A percentile compares a stretch with the other conserved stretches of the same genome.
Evolutionary conservation across 805 yeast genomes (phyloP).

Genomic region (Lipomyces kockii): DNA sequence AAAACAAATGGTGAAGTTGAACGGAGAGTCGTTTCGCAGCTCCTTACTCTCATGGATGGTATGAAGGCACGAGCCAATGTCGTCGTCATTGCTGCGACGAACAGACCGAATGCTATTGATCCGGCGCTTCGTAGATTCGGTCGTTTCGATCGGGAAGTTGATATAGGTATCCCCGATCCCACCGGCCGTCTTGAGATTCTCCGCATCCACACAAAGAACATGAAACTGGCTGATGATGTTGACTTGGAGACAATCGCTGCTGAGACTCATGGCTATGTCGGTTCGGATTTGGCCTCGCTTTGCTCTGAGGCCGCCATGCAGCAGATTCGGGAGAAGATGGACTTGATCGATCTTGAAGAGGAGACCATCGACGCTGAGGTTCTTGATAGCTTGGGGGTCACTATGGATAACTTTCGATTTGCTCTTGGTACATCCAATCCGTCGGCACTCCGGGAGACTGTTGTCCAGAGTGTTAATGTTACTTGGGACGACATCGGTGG

Average conservation of each 20-base stretch:
- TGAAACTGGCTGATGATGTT: constrained; percentile 94
- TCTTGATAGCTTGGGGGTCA: constrained; percentile 92
- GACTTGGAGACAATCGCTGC: constrained; percentile 94
- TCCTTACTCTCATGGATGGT: constrained; percentile 98
- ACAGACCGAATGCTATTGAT: constrained; percentile 83
- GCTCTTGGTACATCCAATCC: constrained; percentile 98
- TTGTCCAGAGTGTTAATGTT: constrained; percentile 96
- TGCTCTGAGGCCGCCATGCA: constrained; percentile 99
- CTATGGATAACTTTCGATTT: constrained; percentile 98
- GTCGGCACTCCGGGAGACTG: constrained; percentile 98
- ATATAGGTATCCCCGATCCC: constrained; percentile 94
- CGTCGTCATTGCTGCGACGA: constrained; percentile 98
- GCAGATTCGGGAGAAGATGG: constrained; percentile 99
- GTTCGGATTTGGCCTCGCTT: constrained; percentile 97
- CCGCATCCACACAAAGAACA: constrained; percentile 97
- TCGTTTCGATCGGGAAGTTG: constrained; percentile 84
- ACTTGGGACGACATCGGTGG: constrained; percentile 99
- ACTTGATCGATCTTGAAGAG: constrained; percentile 91
- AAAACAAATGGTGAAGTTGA: constrained; percentile 99
- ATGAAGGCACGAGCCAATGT: constrained; percentile 99
- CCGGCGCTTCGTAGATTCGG: constrained; percentile 87
- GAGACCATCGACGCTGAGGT: constrained; percentile 98
- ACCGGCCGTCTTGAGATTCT: constrained; percentile 96
- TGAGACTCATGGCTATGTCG: constrained; percentile 99
- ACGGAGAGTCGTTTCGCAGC: constrained; percentile 97